Conservation (phyloP, 371 early-diverging fungal genomes). For the Saksenaea oblongispora region DNA sequence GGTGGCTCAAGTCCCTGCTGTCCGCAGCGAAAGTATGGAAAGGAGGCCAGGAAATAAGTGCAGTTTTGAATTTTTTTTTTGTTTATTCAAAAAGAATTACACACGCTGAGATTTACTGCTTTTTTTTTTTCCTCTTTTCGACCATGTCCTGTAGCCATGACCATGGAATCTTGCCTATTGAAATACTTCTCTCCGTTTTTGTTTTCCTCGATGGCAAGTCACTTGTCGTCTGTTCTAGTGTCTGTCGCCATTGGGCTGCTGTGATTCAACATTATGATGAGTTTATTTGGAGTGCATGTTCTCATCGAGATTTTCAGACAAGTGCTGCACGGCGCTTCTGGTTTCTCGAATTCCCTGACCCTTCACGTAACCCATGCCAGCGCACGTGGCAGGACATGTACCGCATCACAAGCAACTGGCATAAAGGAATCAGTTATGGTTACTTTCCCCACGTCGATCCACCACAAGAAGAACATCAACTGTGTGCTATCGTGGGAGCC, state of each 20-base stretch:
- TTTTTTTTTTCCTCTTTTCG: conserved; percentile 10
- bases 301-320: conserved; percentile 28
- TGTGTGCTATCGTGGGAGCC: conserved; percentile 43
- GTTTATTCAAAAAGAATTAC: conserved; percentile 5
- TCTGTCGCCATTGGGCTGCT: conserved; percentile 37
- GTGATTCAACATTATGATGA: conserved; percentile 41
- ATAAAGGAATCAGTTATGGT: conserved; percentile 41
- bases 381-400: conserved; percentile 55
- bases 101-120: conserved; percentile 4
- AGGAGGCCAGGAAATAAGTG: conserved; percentile 9
- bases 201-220: conserved; percentile 35
- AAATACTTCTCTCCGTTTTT: conserved; percentile 43
- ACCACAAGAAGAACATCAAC: background rate
- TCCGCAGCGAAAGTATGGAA: conserved; percentile 54
- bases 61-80: conserved; percentile 2
- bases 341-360: conserved; percentile 42
- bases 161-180: conserved; percentile 29
- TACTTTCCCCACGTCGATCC: conserved; percentile 34
- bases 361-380: conserved; percentile 5
- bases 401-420: conserved; percentile 57
- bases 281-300: conserved; percentile 37
- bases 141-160: conserved; percentile 5
- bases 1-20: conserved; percentile 69
- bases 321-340: conserved; percentile 29
- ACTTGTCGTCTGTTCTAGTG: conserved; percentile 24